Base-by-base conservation (phyloP, 2,329 filamentous ascomycete genomes). In the Trichoderma semiorbis region DNA sequence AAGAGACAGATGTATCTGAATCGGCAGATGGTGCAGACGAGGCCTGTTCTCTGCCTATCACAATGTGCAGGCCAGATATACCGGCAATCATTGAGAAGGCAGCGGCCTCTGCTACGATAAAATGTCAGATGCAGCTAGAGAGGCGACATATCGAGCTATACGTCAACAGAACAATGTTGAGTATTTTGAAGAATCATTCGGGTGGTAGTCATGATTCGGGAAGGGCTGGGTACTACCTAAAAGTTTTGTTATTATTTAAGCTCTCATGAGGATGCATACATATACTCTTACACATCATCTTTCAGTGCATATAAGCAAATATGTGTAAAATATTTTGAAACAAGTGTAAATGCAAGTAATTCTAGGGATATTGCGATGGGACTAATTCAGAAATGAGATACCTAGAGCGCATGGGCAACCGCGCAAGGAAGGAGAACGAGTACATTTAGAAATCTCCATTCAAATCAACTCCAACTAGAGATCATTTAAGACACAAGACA, bases 151-250 rank as follows among this genome's bases (percentile, higher is more conserved):
- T 68, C 65, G 65, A 8, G 65, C 34, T 16, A 68, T 68, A 32
- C 16, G 34, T 7, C 16, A 34, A 30, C 53, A 60, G 12, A 47
- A 26, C 26, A 43, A 47, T 7, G 16, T 68, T 18, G 53, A 58
- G n/a, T 68, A 68, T 60, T 68, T 68, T 43, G 65, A 68, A 47
- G 65, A 68, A 28, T 53, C 65, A 21, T 68, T 68, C 32, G 65
- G 65, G 26, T 68, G 65, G 65, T 68, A 68, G 18, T 60, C 6
- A 30, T 58, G 12, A 14, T 60, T 58, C 5, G 3, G 18, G 24
- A n/a, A 36, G n/a, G 21, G 30, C 8, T 18, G 7, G 3, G 16
- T 16, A 32, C 12, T 2, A 30, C 12, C 10, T 21, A 57, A 32
- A 53, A 53, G n/a, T 24, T 53, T 24, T 53, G 47, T 24, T 53